Evolutionary conservation across 1,284 basidiomycete species (phyloP).

Genomic region (Chiua sp.): DNA sequence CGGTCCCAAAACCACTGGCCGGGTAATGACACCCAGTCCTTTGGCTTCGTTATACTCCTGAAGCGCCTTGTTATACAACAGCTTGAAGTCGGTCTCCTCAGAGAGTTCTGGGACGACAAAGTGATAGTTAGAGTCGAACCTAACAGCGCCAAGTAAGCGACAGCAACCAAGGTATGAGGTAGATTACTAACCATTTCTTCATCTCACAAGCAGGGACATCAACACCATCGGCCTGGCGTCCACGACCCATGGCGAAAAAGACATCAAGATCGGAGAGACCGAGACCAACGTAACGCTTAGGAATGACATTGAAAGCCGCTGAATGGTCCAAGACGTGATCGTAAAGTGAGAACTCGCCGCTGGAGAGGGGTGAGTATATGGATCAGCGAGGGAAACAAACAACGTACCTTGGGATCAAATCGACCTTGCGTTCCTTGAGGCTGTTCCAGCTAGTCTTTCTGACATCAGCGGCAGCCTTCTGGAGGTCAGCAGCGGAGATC

Average conservation of each 20-base stretch:
- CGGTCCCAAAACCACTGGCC: constrained; percentile 96
- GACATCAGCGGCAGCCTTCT: constrained; percentile 88
- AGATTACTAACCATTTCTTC: constrained; percentile 89
- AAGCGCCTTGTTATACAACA: constrained; percentile 95
- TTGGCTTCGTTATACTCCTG: constrained; percentile 97
- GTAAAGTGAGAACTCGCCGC: constrained; percentile 98
- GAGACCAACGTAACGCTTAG: constrained; percentile 91
- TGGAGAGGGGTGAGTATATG: constrained; percentile 44
- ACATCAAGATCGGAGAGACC: constrained; percentile 92
- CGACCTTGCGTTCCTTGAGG: constrained; percentile 90
- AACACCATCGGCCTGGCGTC: constrained; percentile 92
- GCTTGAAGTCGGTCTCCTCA: constrained; percentile 91
- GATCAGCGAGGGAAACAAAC: constrained; percentile 15
- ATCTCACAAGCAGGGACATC: constrained; percentile 99
- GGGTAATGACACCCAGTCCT: constrained; percentile 87
- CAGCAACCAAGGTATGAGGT: constrained; percentile 3
- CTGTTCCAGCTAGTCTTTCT: constrained; percentile 91
- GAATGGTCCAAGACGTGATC: constrained; percentile 99
- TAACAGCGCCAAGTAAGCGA: constrained; percentile 38
- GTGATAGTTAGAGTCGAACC: constrained; percentile 99
- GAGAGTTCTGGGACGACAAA: constrained; percentile 98
- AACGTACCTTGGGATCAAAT: constrained; percentile 87
- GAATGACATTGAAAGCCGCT: constrained; percentile 96
- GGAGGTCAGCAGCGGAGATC: constrained; percentile 87
- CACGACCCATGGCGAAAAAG: constrained; percentile 99